A percentile compares a stretch with the other conserved stretches of the same genome.
phyloP scores from a whole-genome alignment of 129 eudicot genomes.

The Artemisia tridentata region DNA sequence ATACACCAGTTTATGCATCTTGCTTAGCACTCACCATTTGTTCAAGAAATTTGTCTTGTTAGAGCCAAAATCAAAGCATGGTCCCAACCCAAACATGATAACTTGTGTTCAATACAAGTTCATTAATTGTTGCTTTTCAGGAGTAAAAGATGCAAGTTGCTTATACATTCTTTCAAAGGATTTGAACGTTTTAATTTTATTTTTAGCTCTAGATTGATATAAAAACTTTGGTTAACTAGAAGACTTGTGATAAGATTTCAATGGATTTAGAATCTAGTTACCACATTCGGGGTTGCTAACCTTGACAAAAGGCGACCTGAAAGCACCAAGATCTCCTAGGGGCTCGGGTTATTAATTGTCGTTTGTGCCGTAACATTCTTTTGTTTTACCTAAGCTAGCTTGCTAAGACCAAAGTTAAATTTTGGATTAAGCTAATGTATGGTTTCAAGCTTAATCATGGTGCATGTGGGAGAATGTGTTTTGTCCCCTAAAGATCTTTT shows the following conservation, averaged over 20 bases:
- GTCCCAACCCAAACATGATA: constrained; percentile 39
- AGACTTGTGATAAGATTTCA: background rate
- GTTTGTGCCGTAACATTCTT: background rate
- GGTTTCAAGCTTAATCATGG: constrained; percentile 49
- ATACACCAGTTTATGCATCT: constrained; percentile 42
- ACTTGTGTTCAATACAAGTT: constrained; percentile 17
- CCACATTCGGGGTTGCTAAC: constrained; percentile 18
- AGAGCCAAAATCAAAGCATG: constrained; percentile 37
- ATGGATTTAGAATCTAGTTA: constrained; percentile 37
- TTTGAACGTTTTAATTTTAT: background rate
- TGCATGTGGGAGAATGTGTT: constrained; percentile 70
- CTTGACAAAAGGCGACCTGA: constrained; percentile 15
- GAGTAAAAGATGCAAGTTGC: background rate
- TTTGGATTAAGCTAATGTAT: constrained; percentile 62
- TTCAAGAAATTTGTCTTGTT: constrained; percentile 39
- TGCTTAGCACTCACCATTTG: constrained; percentile 30
- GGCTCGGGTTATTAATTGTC: constrained; percentile 26
- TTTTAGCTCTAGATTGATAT: background rate
- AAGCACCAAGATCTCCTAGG: constrained; percentile 35
- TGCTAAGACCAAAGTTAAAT: constrained; percentile 45
- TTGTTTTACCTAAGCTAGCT: constrained; percentile 14
- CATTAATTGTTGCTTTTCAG: background rate
- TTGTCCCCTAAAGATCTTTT: constrained; percentile 34
- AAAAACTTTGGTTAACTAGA: background rate
- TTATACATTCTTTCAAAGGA: background rate